Base-by-base conservation (phyloP, 345 rosid species). In the Firmiana major region DNA sequence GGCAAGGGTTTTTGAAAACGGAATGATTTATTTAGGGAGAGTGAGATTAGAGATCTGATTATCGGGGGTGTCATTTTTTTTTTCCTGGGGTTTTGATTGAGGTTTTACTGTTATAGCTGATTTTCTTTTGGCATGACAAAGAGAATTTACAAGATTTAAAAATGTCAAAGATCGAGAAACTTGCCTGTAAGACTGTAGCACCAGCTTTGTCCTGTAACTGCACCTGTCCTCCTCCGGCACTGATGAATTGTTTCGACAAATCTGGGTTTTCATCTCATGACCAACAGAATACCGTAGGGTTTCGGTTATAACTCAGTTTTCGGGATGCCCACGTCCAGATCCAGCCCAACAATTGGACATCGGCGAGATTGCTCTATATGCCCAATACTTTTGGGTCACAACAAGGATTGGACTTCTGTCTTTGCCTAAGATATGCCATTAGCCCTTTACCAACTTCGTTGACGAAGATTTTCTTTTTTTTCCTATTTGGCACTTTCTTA, bases 1-100 rank as follows among this genome's bases (percentile, higher is more conserved):
- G 64, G 6, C 4, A 68, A 40, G 51, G 77, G 51, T 51, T 58
- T 78, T 13, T n/a, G 73, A 3, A 68, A 42, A 42, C 1, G 16
- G 26, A 71, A 38, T 11, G 79, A 42, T 21, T 64, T 77, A 7
- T 77, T 48, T 15, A 63, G 80, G 9, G 67, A 78, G 19, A 64
- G 46, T 57, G 83, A 71, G 46, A 70, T 9, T 11, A 80, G 77
- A 57, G 77, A 63, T 75, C 53, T 80, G 21, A 57, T 46, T 36
- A 78, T 34, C 12, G 21, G 71, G 7, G 63, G 75, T 4, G 42
- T 21, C 83, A 83, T 80, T 26, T 16, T 72, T 26, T 16, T 72
- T 36, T 24, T 15, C 3, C 9, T 1, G 46, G 55, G 68, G 67
- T 5, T 58, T 21, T 36, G 21, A 9, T 3, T 3, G 24, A 75